Evolutionary conservation across 2,329 filamentous ascomycete genomes (phyloP), one percentile per base, ranked within the genome.

Genomic region (Microascus cirrosus): DNA sequence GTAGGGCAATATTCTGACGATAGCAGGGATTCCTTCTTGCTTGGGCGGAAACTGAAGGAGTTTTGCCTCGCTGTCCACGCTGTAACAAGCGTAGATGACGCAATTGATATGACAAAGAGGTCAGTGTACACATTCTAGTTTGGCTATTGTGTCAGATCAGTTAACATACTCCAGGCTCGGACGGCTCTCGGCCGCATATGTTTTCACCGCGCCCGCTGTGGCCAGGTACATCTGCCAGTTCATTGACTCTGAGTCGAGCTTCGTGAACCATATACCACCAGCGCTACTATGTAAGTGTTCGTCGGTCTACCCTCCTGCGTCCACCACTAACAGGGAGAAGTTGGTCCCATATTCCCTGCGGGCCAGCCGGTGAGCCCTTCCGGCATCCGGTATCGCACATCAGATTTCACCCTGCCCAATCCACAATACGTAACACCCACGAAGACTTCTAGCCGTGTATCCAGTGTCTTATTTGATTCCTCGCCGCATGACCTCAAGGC

Each of bases 221-320:
- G 79, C 76, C 18, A 86, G 85, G 65, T 86, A 85, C 61, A 71
- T 86, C 4, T 72, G 74, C 8, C 80, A 85, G 61, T 83, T 80
- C 65, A 68, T 85, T 39, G 63, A 72, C 10, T 71, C 80, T 2
- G 69, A 76, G 13, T 65, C 76, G 0, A 76, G 77, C 0, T 80
- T 78, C 64, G 69, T 81, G 58, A 86, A 86, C 65, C 77, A 83
- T 56, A 73, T 86, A 7, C 82, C 83, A 0, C 61, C 70, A 2
- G 73, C 79, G 36, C 69, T 86, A 2, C 74, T 86, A 3, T 62
- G 61, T 62, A 56, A 32, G 59, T 57, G 5, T 50, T 6, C 18
- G 10, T 45, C n/a, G 56, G 69, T 74, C 50, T 73, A 70, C 2
- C 73, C 69, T 3, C 70, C 70, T 28, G 67, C 69, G 28, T 73